These are phyloP conservation scores for Mycena galericulata DNA, from an alignment of 768 basidiomycete species.

Conservation along the genomic window DNA sequence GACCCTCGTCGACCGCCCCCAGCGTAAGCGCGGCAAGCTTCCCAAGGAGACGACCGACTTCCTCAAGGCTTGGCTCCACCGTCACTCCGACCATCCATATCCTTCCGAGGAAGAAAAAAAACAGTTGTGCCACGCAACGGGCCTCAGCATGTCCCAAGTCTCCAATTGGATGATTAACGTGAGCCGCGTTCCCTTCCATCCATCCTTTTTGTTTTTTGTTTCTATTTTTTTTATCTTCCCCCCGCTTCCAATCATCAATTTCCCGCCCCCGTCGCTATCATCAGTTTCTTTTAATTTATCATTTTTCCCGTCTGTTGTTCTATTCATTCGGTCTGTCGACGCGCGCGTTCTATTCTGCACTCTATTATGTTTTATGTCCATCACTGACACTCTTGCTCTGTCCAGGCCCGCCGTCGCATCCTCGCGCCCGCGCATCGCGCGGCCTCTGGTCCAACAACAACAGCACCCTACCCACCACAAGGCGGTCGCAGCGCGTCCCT, in stretches of 20 bases:
- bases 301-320: constrained; percentile 16
- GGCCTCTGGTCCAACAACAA: constrained; percentile 81
- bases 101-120: constrained; percentile 93
- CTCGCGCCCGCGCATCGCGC: constrained; percentile 85
- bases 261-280: constrained; percentile 25
- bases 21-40: constrained; percentile 87
- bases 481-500: constrained; percentile 56
- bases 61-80: constrained; percentile 89
- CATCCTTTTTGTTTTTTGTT: background rate
- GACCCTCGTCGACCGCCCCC: constrained; percentile 79
- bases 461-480: constrained; percentile 74
- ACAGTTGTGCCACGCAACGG: constrained; percentile 86
- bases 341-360: constrained; percentile 22
- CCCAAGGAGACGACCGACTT: constrained; percentile 93
- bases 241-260: constrained; percentile 27
- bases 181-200: constrained; percentile 32
- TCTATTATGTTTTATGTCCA: constrained; percentile 31
- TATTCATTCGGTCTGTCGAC: constrained; percentile 28
- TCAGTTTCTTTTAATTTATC: constrained; percentile 34
- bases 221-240: constrained; percentile 8
- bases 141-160: constrained; percentile 89
- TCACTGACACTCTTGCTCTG: constrained; percentile 24
- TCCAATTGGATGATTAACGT: constrained; percentile 96
- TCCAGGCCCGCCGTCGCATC: constrained; percentile 83
- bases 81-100: constrained; percentile 91